phyloP scores from a whole-genome alignment of 2,329 filamentous ascomycete genomes.

The Talaromyces pinophilus region DNA sequence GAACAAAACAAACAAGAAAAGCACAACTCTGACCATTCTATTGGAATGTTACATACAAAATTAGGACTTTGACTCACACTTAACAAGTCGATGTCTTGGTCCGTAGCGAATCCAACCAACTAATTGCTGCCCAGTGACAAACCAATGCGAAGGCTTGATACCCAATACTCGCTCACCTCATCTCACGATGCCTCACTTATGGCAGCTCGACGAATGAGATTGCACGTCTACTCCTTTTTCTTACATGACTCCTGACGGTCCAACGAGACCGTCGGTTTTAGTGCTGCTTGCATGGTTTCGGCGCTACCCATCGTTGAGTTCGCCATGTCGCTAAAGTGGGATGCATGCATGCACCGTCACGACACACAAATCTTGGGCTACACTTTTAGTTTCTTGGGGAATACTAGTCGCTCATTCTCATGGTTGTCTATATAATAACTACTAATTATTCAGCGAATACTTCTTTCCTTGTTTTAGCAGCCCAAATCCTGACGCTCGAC shows the following conservation, averaged over 20 bases:
- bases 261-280: neutral
- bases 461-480: slow-evolving; percentile 9
- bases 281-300: neutral
- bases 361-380: slow-evolving; percentile 17
- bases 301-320: slow-evolving; percentile 1
- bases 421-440: neutral
- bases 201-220: slow-evolving; percentile 17
- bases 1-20: neutral
- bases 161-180: slow-evolving; percentile 19
- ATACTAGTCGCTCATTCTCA: neutral
- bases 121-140: slow-evolving; percentile 20
- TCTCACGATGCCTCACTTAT: slow-evolving; percentile 23
- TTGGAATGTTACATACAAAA: neutral
- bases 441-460: neutral
- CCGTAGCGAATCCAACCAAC: slow-evolving; percentile 2
- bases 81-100: slow-evolving; percentile 5
- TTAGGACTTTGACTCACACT: slow-evolving; percentile 8
- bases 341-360: slow-evolving; percentile 13
- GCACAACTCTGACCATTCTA: neutral
- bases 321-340: slow-evolving; percentile 19
- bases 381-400: neutral
- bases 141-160: slow-evolving; percentile 20
- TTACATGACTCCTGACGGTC: neutral
- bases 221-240: neutral
- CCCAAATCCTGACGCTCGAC: slow-evolving; percentile 19